Evolutionary conservation across 1,284 basidiomycete genomes (phyloP).

Genomic region (Ceratobasidium sp.): DNA sequence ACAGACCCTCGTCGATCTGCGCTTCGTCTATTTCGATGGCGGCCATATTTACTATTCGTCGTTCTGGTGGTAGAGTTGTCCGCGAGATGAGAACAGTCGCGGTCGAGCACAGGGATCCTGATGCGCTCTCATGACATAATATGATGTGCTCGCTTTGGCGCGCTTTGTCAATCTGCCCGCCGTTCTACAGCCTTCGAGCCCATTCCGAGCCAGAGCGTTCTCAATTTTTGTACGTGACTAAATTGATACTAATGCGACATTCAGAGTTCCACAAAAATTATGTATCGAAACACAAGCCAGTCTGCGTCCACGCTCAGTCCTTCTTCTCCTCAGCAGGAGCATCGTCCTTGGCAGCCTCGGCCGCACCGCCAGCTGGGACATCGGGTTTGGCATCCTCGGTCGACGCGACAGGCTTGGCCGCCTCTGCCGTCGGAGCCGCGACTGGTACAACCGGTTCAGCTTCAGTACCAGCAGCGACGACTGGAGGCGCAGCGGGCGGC

Average conservation of each 20-base stretch:
- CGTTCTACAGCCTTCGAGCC: conserved; percentile 13
- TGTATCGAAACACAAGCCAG: conserved; percentile 9
- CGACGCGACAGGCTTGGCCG: conserved; percentile 39
- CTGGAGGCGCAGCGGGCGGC: not conserved
- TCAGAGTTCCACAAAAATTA: conserved; percentile 36
- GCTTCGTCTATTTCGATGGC: conserved; percentile 86
- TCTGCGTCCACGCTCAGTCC: not conserved
- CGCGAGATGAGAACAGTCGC: conserved; percentile 30
- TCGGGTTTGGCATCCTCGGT: conserved; percentile 34
- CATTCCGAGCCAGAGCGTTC: not conserved
- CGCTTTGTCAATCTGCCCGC: not conserved
- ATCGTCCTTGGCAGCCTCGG: conserved; percentile 15
- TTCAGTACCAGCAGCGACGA: conserved; percentile 41
- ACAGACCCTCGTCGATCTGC: conserved; percentile 89
- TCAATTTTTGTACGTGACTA: not conserved
- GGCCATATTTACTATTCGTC: not conserved
- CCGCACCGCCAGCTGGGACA: conserved; percentile 29
- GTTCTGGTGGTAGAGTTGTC: not conserved
- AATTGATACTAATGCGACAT: conserved; percentile 18
- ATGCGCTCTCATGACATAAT: conserved; percentile 21
- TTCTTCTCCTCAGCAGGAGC: conserved; percentile 19
- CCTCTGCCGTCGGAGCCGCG: conserved; percentile 44
- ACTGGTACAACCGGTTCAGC: conserved; percentile 43
- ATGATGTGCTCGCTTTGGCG: conserved; percentile 20
- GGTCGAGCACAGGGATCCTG: conserved; percentile 31